Percentiles rank a stretch among this genome's conserved stretches.
Evolutionary conservation across 2,329 filamentous ascomycete genomes (phyloP).

Genomic region (Coniochaeta sp.): DNA sequence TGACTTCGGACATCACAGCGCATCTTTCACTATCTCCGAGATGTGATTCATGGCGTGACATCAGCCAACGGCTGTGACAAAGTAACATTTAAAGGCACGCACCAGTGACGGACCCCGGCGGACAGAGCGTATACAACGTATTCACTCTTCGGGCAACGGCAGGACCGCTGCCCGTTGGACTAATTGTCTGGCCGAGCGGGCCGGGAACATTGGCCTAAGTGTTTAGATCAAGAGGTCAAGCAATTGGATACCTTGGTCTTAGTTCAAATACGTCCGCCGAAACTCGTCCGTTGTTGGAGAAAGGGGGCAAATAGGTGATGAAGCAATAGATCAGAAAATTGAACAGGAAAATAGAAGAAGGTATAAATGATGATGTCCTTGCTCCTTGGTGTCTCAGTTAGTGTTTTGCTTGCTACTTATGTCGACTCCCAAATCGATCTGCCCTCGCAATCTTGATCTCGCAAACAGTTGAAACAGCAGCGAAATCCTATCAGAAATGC

Average conservation of each 20-base stretch:
- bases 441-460: not conserved
- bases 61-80: not conserved
- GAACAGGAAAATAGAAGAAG: too few species aligned
- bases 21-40: too few species aligned
- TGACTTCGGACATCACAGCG: too few species aligned
- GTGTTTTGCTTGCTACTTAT: too few species aligned
- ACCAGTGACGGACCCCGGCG: not conserved
- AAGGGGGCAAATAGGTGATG: not conserved
- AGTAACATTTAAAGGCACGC: too few species aligned
- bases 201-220: not conserved
- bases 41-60: not conserved
- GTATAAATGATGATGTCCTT: not conserved
- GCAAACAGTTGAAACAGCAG: not conserved
- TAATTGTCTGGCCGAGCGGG: not conserved
- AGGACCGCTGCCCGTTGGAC: not conserved
- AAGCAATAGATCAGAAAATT: not conserved
- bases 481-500: not conserved
- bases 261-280: not conserved
- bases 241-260: too few species aligned
- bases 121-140: not conserved
- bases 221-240: not conserved
- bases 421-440: not conserved
- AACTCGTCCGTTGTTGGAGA: not conserved
- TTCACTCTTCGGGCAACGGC: not conserved
- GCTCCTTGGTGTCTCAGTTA: too few species aligned